Evolutionary conservation across 257 asterid species (phyloP).

Genomic region (Solanum pennellii): DNA sequence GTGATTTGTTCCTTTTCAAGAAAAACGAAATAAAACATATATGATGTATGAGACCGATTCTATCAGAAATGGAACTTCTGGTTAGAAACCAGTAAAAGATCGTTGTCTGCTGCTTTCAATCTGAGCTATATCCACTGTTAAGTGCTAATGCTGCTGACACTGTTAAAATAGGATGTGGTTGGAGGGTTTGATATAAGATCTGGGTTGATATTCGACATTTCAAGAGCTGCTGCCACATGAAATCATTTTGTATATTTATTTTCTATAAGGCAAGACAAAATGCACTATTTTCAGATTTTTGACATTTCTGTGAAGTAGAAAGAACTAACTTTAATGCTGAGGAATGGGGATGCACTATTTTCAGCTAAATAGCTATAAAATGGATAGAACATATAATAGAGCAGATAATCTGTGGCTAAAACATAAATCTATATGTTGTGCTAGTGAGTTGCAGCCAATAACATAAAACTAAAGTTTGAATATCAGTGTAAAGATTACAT

Average conservation of each 20-base stretch:
- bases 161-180: neutral
- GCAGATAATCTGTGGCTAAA: neutral
- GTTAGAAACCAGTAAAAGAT: neutral
- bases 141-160: neutral
- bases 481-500: neutral
- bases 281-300: neutral
- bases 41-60: neutral
- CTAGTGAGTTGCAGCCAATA: neutral
- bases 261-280: neutral
- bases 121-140: neutral
- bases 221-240: neutral
- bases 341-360: neutral
- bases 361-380: neutral
- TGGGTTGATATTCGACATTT: neutral
- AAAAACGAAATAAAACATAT: neutral
- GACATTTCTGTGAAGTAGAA: neutral
- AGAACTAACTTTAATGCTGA: neutral
- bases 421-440: neutral
- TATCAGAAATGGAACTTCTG: neutral
- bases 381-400: neutral
- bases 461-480: neutral
- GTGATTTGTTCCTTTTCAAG: neutral
- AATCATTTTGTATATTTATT: neutral
- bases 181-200: neutral
- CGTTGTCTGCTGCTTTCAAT: neutral